phyloP scores from a whole-genome alignment of 371 early-diverging fungal genomes.

The Mucor lusitanicus region DNA sequence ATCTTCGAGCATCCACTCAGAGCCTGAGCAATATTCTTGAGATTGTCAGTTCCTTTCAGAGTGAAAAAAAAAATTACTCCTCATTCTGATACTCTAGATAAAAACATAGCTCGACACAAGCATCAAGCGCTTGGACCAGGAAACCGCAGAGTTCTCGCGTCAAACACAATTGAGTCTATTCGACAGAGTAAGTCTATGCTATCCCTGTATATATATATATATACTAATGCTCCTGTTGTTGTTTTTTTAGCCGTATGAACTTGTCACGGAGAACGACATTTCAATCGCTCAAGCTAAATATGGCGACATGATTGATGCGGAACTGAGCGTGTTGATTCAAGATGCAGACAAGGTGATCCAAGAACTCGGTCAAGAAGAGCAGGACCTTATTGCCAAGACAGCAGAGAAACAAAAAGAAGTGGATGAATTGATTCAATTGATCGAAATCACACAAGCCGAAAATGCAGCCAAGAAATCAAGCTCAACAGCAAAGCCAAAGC shows the following conservation, averaged over 20 bases:
- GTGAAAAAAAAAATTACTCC: too few relatives aligned
- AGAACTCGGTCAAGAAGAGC: background rate
- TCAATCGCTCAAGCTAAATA: background rate
- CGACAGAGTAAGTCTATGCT: background rate
- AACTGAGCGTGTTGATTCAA: background rate
- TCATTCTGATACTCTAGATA: background rate
- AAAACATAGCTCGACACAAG: background rate
- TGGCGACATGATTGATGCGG: background rate
- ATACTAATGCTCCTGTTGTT: background rate
- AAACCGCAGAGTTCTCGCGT: background rate
- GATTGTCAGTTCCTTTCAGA: background rate
- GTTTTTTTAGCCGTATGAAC: slow-evolving; percentile 2
- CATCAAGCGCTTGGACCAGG: background rate
- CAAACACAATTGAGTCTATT: background rate
- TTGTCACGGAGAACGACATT: slow-evolving; percentile 9
- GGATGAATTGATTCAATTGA: background rate
- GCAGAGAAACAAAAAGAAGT: background rate
- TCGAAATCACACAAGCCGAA: background rate
- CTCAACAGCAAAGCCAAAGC: background rate
- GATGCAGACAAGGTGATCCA: background rate
- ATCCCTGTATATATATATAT: background rate
- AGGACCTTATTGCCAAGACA: background rate
- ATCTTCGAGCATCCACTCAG: background rate
- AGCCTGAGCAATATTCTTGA: background rate
- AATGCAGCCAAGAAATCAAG: background rate